Conservation (phyloP, 2,329 filamentous ascomycete genomes). For the Colletotrichum sidae region DNA sequence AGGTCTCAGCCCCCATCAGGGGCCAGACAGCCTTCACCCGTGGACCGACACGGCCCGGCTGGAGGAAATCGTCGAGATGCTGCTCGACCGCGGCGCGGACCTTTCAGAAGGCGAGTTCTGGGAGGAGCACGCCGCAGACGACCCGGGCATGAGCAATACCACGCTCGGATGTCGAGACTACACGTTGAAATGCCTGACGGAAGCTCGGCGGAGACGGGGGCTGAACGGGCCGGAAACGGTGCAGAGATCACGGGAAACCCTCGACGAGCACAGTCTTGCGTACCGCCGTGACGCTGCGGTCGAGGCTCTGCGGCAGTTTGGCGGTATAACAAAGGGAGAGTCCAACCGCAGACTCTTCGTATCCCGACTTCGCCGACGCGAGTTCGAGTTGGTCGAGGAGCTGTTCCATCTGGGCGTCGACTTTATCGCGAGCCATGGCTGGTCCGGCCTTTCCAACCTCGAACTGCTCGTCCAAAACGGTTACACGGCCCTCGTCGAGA, state of each 20-base stretch:
- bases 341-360: constrained; percentile 1
- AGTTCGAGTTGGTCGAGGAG: constrained; percentile 41
- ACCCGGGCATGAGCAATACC: background rate
- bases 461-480: constrained; percentile 36
- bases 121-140: background rate
- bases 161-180: background rate
- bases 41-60: constrained; percentile 31
- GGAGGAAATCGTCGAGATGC: constrained; percentile 42
- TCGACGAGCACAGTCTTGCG: background rate
- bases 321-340: background rate
- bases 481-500: constrained; percentile 38
- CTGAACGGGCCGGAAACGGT: background rate
- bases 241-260: background rate
- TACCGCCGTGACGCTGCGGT: background rate
- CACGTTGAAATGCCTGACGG: background rate
- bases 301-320: constrained; percentile 32
- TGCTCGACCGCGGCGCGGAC: constrained; percentile 37
- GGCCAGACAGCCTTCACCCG: background rate
- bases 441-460: background rate
- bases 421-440: constrained; percentile 26
- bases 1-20: too few species aligned
- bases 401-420: constrained; percentile 26
- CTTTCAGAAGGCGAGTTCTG: background rate
- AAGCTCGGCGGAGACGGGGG: background rate
- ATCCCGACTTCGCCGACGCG: constrained; percentile 29